Conservation (phyloP, 352 stramenopile genomes). For the Pythium coloratum region DNA sequence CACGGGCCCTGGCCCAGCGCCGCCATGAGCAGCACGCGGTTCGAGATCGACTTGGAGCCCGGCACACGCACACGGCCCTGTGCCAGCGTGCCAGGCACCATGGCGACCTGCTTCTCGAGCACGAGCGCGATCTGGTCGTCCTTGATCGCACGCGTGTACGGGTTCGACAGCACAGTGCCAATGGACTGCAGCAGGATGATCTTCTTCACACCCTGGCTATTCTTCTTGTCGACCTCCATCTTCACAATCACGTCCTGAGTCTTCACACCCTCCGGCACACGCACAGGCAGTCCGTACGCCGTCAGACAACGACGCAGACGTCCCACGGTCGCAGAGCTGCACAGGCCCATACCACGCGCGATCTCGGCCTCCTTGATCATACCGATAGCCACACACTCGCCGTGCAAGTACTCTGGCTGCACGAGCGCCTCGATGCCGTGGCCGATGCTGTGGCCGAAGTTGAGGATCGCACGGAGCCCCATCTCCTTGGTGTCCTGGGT, state of each 20-base stretch:
- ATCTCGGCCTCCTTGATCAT: conserved; percentile 97
- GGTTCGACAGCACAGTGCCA: conserved; percentile 62
- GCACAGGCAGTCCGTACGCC: conserved; percentile 68
- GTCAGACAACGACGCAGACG: conserved; percentile 68
- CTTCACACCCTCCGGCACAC: conserved; percentile 54
- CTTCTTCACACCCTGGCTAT: conserved; percentile 78
- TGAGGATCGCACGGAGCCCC: conserved; percentile 95
- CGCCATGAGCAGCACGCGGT: conserved; percentile 95
- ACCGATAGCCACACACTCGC: conserved; percentile 96
- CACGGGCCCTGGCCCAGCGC: conserved; percentile 88
- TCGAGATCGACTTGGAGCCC: conserved; percentile 98
- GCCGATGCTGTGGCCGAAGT: conserved; percentile 99
- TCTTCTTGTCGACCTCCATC: conserved; percentile 90
- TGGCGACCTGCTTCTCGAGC: conserved; percentile 69
- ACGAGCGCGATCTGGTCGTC: conserved; percentile 78
- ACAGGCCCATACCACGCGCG: conserved; percentile 72
- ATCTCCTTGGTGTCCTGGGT: conserved; percentile 95
- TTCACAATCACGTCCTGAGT: conserved; percentile 71
- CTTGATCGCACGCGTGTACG: conserved; percentile 67
- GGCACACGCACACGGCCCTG: conserved; percentile 86
- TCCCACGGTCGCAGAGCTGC: conserved; percentile 65
- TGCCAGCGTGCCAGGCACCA: conserved; percentile 49
- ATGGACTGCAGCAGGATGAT: conserved; percentile 77
- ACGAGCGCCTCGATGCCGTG: conserved; percentile 97
- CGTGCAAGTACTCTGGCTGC: conserved; percentile 95